Evolutionary conservation across 805 yeast genomes (phyloP).

Genomic region (Metahyphopichia silvanorum): DNA sequence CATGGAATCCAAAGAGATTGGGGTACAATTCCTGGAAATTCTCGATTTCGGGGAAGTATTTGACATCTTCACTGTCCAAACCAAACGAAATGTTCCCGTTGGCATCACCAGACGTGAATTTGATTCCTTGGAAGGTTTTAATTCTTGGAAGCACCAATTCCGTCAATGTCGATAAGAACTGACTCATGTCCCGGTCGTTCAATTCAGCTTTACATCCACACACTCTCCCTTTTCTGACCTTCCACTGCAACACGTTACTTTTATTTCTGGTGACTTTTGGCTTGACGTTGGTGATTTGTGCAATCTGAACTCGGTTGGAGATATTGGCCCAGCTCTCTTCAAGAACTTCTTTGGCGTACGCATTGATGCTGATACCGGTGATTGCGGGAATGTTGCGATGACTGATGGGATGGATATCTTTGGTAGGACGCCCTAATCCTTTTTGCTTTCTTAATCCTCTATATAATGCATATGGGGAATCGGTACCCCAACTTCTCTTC

Average conservation of each 20-base stretch:
- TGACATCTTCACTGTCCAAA: slow-evolving; percentile 69
- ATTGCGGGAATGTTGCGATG: slow-evolving; percentile 70
- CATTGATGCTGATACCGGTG: slow-evolving; percentile 64
- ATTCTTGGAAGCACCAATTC: slow-evolving; percentile 93
- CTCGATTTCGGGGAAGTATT: slow-evolving; percentile 90
- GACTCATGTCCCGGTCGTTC: slow-evolving; percentile 77
- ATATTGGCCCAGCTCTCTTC: slow-evolving; percentile 70
- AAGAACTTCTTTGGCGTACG: slow-evolving; percentile 72
- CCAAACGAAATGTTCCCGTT: slow-evolving; percentile 88
- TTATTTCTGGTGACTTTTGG: slow-evolving; percentile 71
- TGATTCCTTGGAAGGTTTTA: slow-evolving; percentile 80
- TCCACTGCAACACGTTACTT: slow-evolving; percentile 82
- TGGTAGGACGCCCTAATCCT: slow-evolving; percentile 72
- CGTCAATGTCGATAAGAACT: slow-evolving; percentile 79
- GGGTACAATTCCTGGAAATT: slow-evolving; percentile 89
- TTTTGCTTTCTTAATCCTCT: slow-evolving; percentile 74
- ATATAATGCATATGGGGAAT: slow-evolving; percentile 85
- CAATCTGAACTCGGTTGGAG: slow-evolving; percentile 73
- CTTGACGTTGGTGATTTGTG: slow-evolving; percentile 91
- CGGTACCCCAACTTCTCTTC: slow-evolving; percentile 79
- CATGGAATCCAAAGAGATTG: slow-evolving; percentile 77
- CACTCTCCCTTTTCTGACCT: slow-evolving; percentile 78
- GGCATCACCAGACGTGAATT: slow-evolving; percentile 74
- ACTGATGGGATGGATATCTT: slow-evolving; percentile 67
- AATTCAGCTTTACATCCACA: slow-evolving; percentile 87